These are phyloP conservation scores for Kwoniella sp. DNA, from an alignment of 768 basidiomycete species.

Conservation along the genomic window DNA sequence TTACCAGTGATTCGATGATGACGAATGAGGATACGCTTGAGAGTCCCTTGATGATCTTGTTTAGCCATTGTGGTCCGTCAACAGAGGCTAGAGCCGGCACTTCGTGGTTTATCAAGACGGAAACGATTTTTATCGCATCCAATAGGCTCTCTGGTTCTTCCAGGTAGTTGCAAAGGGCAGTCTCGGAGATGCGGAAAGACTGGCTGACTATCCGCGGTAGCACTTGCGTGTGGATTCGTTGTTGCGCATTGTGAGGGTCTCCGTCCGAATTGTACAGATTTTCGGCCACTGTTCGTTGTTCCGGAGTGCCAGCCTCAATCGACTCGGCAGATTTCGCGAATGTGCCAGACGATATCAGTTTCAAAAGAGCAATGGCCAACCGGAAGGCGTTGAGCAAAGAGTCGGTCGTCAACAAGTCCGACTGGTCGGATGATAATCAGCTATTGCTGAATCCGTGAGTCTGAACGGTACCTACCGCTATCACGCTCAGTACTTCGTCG, in stretches of 20 bases:
- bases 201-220: slow-evolving; percentile 36
- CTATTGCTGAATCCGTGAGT: background rate
- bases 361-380: background rate
- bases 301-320: background rate
- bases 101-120: slow-evolving; percentile 25
- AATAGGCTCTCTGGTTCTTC: slow-evolving; percentile 6
- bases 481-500: slow-evolving; percentile 65
- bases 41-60: slow-evolving; percentile 62
- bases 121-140: slow-evolving; percentile 9
- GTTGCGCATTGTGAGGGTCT: background rate
- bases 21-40: slow-evolving; percentile 68
- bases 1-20: slow-evolving; percentile 67
- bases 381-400: background rate
- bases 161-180: background rate
- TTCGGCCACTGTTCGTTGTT: slow-evolving; percentile 1
- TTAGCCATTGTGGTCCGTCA: slow-evolving; percentile 62
- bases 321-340: slow-evolving; percentile 5
- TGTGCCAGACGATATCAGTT: background rate
- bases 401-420: slow-evolving; percentile 4
- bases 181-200: slow-evolving; percentile 32
- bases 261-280: slow-evolving; percentile 4
- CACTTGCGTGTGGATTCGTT: slow-evolving; percentile 1
- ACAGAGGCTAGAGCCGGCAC: slow-evolving; percentile 13
- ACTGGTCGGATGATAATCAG: background rate
- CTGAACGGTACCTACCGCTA: slow-evolving; percentile 61